Percentiles rank a stretch among this genome's conserved stretches.
Evolutionary conservation across 2,329 filamentous ascomycete genomes (phyloP).

Genomic region (Claviceps arundinis): DNA sequence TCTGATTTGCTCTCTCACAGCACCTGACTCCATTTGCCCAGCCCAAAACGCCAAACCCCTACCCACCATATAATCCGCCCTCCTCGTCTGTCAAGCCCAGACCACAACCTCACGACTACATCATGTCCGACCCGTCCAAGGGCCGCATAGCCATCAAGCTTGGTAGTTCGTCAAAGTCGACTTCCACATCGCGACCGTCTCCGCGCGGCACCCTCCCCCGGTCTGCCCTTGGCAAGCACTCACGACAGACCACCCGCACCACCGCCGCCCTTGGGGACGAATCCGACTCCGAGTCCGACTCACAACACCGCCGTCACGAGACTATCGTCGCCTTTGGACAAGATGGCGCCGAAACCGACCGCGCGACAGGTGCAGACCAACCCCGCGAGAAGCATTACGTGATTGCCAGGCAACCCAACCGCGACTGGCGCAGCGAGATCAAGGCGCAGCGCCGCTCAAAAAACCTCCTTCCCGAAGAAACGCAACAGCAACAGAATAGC

Average conservation of each 20-base stretch:
- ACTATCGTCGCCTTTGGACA: constrained; percentile 36
- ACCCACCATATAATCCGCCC: too few species aligned
- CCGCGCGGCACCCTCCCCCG: constrained; percentile 20
- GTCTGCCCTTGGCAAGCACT: constrained; percentile 35
- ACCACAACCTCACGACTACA: too few species aligned
- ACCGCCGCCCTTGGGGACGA: constrained; percentile 20
- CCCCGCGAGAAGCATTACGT: constrained; percentile 31
- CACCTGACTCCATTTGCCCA: too few species aligned
- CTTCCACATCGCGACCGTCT: background rate
- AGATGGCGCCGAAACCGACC: constrained; percentile 29
- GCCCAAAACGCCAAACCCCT: too few species aligned
- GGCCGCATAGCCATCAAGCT: constrained; percentile 39
- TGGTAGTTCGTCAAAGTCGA: constrained; percentile 16
- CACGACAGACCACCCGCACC: constrained; percentile 22
- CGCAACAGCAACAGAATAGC: constrained; percentile 28
- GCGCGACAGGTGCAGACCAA: constrained; percentile 16
- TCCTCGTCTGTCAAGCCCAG: too few species aligned
- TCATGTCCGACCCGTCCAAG: constrained; percentile 25
- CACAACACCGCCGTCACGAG: constrained; percentile 25
- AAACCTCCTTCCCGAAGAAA: constrained; percentile 46
- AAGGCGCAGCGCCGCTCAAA: constrained; percentile 34
- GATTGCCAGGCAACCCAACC: constrained; percentile 45
- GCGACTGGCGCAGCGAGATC: constrained; percentile 47
- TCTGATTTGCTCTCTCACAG: too few species aligned
- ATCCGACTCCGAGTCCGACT: constrained; percentile 30